Conservation (phyloP, 2,329 filamentous ascomycete genomes). For the Paecilomyces sp. region DNA sequence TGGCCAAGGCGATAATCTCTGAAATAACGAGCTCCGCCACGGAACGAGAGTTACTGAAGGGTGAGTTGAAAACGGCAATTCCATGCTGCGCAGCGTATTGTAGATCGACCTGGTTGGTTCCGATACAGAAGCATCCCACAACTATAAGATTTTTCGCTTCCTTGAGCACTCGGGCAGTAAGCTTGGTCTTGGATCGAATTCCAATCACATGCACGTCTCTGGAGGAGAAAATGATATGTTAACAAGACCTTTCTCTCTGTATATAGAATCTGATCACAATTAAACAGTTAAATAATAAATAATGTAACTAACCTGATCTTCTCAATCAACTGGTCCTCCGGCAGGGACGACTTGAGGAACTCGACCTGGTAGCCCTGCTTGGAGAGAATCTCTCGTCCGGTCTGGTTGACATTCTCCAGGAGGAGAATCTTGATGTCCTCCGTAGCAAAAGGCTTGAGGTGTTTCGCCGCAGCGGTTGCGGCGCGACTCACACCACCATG, state of each 20-base stretch:
- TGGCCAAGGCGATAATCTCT: slow-evolving; percentile 85
- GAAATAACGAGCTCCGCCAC: slow-evolving; percentile 93
- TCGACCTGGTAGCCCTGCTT: slow-evolving; percentile 95
- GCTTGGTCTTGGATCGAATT: slow-evolving; percentile 95
- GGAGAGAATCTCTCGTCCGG: slow-evolving; percentile 73
- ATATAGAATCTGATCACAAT: no score
- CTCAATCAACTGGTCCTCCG: slow-evolving; percentile 89
- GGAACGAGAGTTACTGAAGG: slow-evolving; percentile 94
- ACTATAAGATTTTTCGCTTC: slow-evolving; percentile 93
- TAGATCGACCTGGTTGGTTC: slow-evolving; percentile 58
- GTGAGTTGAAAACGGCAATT: slow-evolving; percentile 98
- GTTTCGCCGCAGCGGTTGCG: slow-evolving; percentile 53
- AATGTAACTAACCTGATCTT: slow-evolving; percentile 67
- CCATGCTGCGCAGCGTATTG: slow-evolving; percentile 45
- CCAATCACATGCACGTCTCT: slow-evolving; percentile 96
- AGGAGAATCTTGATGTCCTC: slow-evolving; percentile 95
- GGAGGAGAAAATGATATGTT: slow-evolving; percentile 5
- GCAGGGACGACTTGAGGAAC: slow-evolving; percentile 76
- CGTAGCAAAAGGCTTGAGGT: slow-evolving; percentile 89
- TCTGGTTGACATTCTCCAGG: slow-evolving; percentile 91
- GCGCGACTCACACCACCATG: slow-evolving; percentile 43
- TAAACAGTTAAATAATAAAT: no score
- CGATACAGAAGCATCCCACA: slow-evolving; percentile 97
- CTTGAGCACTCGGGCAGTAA: slow-evolving; percentile 74
- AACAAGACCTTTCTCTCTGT: not conserved